These are phyloP conservation scores for Shiraia sp. DNA, from an alignment of 2,329 filamentous ascomycete genomes.

Conservation along the genomic window DNA sequence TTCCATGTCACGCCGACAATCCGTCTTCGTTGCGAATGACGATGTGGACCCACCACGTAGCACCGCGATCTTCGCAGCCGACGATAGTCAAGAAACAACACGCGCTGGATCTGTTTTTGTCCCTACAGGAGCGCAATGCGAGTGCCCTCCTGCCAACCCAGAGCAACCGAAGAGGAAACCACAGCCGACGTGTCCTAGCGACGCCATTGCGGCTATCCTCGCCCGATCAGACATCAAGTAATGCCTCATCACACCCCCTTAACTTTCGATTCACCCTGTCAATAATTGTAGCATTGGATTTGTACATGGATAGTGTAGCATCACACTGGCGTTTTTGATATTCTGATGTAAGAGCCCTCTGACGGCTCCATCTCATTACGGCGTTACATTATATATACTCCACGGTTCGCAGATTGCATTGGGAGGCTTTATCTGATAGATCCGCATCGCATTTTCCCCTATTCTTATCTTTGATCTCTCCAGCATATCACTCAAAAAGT, in stretches of 20 bases:
- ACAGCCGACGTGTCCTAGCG: conserved; percentile 25
- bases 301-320: conserved; percentile 18
- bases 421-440: too few relatives aligned
- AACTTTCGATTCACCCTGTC: conserved; percentile 23
- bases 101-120: conserved; percentile 20
- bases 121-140: conserved; percentile 18
- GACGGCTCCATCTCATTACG: conserved; percentile 20
- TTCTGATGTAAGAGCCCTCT: conserved; percentile 26
- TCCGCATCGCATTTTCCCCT: too few relatives aligned
- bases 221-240: conserved; percentile 17
- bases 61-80: conserved; percentile 15
- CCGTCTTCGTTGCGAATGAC: conserved; percentile 10
- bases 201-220: conserved; percentile 30
- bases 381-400: too few relatives aligned
- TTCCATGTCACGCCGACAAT: conserved; percentile 7
- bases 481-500: too few relatives aligned
- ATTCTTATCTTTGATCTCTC: too few relatives aligned
- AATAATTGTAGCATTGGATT: conserved; percentile 25
- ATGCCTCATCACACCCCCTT: not conserved
- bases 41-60: not conserved
- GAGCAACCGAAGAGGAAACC: conserved; percentile 20
- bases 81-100: conserved; percentile 11
- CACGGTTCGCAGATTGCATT: too few relatives aligned
- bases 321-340: conserved; percentile 20
- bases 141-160: conserved; percentile 13